Evolutionary conservation across 179 eudicot genomes (phyloP).

Genomic region (Silene vulgaris): DNA sequence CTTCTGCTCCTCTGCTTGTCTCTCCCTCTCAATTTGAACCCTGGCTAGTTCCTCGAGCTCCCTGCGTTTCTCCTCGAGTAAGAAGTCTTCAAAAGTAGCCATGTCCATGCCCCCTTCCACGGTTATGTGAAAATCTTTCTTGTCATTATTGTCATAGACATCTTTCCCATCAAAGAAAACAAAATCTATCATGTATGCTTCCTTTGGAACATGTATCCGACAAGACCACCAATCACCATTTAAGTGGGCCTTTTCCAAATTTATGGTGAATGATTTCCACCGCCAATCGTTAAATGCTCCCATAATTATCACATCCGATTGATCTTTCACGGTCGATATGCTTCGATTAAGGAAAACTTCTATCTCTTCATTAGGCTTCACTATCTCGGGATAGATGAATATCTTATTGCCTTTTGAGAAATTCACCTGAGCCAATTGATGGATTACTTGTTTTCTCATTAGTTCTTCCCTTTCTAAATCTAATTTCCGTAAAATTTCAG

Average conservation of each 20-base stretch:
- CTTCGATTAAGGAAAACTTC: conserved; percentile 74
- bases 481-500: conserved; percentile 32
- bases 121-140: conserved; percentile 67
- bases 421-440: conserved; percentile 62
- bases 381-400: conserved; percentile 63
- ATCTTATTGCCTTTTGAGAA: conserved; percentile 53
- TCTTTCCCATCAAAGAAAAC: conserved; percentile 83
- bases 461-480: conserved; percentile 66
- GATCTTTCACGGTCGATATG: conserved; percentile 60
- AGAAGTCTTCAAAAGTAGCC: conserved; percentile 72
- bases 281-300: conserved; percentile 96
- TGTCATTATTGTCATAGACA: conserved; percentile 78
- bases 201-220: conserved; percentile 68
- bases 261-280: conserved; percentile 75
- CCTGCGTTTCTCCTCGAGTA: conserved; percentile 83
- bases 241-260: conserved; percentile 60
- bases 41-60: conserved; percentile 68
- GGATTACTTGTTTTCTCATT: conserved; percentile 44
- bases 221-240: conserved; percentile 98
- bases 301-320: conserved; percentile 66
- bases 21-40: conserved; percentile 78
- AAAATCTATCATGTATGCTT: conserved; percentile 82
- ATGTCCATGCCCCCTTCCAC: conserved; percentile 76
- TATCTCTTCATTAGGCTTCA: conserved; percentile 60
- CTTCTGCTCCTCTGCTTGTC: conserved; percentile 67